Percentiles rank a stretch among this genome's conserved stretches.
phyloP scores from a whole-genome alignment of 352 stramenopile species.

The Phytophthora boehmeriae region DNA sequence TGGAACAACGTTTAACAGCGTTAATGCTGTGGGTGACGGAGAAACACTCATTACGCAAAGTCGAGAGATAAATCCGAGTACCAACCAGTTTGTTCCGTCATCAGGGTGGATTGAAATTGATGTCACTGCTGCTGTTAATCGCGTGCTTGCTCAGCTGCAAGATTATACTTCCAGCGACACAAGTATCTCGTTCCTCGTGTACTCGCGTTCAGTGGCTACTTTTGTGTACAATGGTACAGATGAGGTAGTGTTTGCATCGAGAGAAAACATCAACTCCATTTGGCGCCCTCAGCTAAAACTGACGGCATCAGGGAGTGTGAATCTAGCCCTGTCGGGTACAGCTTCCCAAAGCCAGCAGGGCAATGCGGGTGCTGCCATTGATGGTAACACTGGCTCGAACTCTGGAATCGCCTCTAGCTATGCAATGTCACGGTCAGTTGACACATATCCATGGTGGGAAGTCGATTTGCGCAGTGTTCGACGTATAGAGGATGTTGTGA shows the following conservation, averaged over 20 bases:
- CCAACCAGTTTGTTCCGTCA: slow-evolving; percentile 43
- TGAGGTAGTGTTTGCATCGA: slow-evolving; percentile 65
- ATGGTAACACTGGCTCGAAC: slow-evolving; percentile 39
- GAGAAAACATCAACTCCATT: slow-evolving; percentile 39
- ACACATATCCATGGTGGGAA: slow-evolving; percentile 71
- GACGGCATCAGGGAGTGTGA: slow-evolving; percentile 56
- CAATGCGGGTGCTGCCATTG: slow-evolving; percentile 54
- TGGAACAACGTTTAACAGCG: slow-evolving; percentile 30
- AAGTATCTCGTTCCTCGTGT: slow-evolving; percentile 62
- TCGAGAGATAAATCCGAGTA: slow-evolving; percentile 36
- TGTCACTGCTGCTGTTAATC: slow-evolving; percentile 65
- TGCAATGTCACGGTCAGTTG: slow-evolving; percentile 50
- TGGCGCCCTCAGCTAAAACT: slow-evolving; percentile 50
- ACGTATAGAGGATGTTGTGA: slow-evolving; percentile 55
- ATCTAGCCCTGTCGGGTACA: slow-evolving; percentile 39
- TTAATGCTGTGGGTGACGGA: slow-evolving; percentile 30
- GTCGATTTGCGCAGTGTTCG: slow-evolving; percentile 38
- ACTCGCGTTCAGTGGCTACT: slow-evolving; percentile 40
- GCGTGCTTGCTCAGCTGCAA: slow-evolving; percentile 42
- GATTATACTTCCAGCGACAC: slow-evolving; percentile 19
- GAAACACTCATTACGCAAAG: slow-evolving; percentile 38
- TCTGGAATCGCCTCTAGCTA: slow-evolving; percentile 52
- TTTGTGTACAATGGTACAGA: slow-evolving; percentile 63
- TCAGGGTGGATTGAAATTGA: slow-evolving; percentile 72
- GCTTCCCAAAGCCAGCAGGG: slow-evolving; percentile 57